Percentiles rank a stretch among this genome's conserved stretches.
phyloP scores from a whole-genome alignment of 495 filamentous ascomycete species.

The Thermothielavioides terrestris region DNA sequence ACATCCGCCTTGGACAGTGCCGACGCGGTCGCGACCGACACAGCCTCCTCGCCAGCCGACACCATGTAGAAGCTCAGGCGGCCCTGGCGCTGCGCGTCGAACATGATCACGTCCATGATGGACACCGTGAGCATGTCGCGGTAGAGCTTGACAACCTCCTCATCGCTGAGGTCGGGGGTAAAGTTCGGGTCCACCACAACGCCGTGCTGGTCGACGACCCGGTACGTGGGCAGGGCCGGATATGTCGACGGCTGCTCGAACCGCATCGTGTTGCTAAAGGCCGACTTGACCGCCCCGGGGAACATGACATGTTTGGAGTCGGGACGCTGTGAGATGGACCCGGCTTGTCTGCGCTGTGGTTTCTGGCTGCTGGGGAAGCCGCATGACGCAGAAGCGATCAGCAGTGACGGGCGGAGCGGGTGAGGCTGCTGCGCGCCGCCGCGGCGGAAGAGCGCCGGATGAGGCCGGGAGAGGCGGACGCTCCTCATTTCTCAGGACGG shows the following conservation, averaged over 20 bases:
- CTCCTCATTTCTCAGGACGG: conserved; percentile 14
- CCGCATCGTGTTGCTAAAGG: conserved; percentile 69
- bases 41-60: conserved; percentile 91
- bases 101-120: conserved; percentile 93
- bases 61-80: conserved; percentile 97
- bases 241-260: conserved; percentile 63
- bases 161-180: conserved; percentile 55
- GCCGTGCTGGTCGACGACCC: conserved; percentile 77
- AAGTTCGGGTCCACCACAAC: conserved; percentile 62
- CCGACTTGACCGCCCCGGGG: conserved; percentile 89
- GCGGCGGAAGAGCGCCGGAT: conserved; percentile 1
- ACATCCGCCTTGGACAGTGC: conserved; percentile 77
- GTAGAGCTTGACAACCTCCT: conserved; percentile 59
- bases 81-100: conserved; percentile 73
- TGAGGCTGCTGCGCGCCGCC: background rate
- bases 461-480: conserved; percentile 7
- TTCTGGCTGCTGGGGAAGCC: background rate
- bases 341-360: conserved; percentile 17
- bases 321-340: conserved; percentile 53
- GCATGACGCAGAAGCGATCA: background rate
- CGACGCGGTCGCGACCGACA: conserved; percentile 77
- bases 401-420: background rate
- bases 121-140: conserved; percentile 61
- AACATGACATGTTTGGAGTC: conserved; percentile 72
- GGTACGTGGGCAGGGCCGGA: conserved; percentile 75